Evolutionary conservation across 2,329 filamentous ascomycete genomes (phyloP).

Genomic region (Lojkania enalia): DNA sequence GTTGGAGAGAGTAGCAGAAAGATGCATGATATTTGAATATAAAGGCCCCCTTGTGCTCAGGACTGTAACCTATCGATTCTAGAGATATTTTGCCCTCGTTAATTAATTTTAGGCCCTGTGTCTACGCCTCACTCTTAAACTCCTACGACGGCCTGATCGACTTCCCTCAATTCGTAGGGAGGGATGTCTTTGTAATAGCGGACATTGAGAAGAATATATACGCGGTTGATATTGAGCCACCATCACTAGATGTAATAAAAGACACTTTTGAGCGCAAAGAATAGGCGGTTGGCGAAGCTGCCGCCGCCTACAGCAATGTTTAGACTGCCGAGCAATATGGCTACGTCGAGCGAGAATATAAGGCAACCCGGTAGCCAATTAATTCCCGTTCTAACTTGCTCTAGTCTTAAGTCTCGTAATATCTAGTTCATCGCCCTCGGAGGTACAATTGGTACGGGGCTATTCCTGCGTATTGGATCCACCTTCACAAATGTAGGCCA

Average conservation of each 20-base stretch:
- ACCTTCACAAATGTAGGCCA: conserved; percentile 39
- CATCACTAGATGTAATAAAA: conserved; percentile 25
- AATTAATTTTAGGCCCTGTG: conserved; percentile 21
- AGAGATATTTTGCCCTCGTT: conserved; percentile 21
- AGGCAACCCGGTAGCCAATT: conserved; percentile 6
- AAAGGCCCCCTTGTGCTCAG: conserved; percentile 30
- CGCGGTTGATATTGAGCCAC: conserved; percentile 19
- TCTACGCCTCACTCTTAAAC: conserved; percentile 5
- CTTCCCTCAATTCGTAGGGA: too few relatives aligned
- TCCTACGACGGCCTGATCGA: neutral
- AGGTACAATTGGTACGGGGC: conserved; percentile 55
- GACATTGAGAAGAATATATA: conserved; percentile 34
- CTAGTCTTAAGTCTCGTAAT: conserved; percentile 56
- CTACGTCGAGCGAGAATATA: conserved; percentile 55
- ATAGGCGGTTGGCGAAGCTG: conserved; percentile 49
- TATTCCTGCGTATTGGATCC: conserved; percentile 40
- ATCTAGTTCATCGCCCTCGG: conserved; percentile 64
- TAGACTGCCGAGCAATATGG: conserved; percentile 56
- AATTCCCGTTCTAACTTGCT: conserved; percentile 12
- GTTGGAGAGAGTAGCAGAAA: conserved; percentile 19
- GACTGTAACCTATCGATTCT: conserved; percentile 11
- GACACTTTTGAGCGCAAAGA: conserved; percentile 31
- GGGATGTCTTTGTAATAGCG: conserved; percentile 28
- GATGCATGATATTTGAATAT: conserved; percentile 23
- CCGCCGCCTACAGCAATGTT: conserved; percentile 57